Evolutionary conservation across 2,329 filamentous ascomycete species (phyloP).

Genomic region (Ceratocystis ficicola): DNA sequence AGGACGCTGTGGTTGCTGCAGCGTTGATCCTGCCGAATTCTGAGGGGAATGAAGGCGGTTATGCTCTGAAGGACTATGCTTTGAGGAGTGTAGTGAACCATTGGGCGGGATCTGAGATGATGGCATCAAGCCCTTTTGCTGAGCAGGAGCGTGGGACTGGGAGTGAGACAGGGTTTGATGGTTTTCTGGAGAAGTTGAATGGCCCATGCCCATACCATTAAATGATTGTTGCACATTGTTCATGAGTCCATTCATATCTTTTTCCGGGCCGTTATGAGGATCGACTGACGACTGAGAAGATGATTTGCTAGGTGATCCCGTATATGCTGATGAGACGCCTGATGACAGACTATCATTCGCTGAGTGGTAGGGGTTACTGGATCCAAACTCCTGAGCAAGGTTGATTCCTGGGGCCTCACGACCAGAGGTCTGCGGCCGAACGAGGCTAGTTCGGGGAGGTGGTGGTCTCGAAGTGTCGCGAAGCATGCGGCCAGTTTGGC

Average conservation of each 20-base stretch:
- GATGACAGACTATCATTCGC: conserved; percentile 23
- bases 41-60: background rate
- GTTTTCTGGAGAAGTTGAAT: background rate
- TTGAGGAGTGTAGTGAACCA: background rate
- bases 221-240: conserved; percentile 20
- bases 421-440: conserved; percentile 34
- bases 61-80: background rate
- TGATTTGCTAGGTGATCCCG: conserved; percentile 31
- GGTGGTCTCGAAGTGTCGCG: conserved; percentile 40
- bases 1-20: conserved; percentile 7
- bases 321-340: conserved; percentile 15
- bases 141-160: conserved; percentile 1
- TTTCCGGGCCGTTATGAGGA: conserved; percentile 3
- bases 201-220: conserved; percentile 16
- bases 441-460: conserved; percentile 40
- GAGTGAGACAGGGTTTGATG: background rate
- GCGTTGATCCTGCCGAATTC: background rate
- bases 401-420: conserved; percentile 38
- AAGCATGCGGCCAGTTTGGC: conserved; percentile 24
- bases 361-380: conserved; percentile 52
- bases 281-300: background rate
- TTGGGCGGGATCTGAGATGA: background rate
- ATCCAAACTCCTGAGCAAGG: conserved; percentile 47
- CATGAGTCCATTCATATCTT: conserved; percentile 16
- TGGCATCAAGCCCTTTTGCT: conserved; percentile 1